Evolutionary conservation across 305 asterid species (phyloP).

Genomic region (Caryopteris hybrid): DNA sequence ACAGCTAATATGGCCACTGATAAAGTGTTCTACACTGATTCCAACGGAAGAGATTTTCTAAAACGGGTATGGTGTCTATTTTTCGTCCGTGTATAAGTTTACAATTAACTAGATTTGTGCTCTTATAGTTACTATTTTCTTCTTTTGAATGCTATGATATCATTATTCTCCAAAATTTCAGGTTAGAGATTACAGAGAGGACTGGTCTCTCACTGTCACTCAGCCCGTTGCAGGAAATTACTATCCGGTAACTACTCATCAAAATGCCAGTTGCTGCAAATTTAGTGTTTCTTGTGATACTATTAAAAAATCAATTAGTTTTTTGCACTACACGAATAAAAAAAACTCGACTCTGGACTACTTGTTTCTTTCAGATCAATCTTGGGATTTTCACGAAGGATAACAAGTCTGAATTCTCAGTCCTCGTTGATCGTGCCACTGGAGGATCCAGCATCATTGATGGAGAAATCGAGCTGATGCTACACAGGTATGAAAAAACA

Average conservation of each 20-base stretch:
- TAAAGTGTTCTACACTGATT: conserved; percentile 72
- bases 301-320: not conserved
- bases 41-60: conserved; percentile 89
- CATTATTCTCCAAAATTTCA: conserved; percentile 24
- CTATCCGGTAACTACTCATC: conserved; percentile 60
- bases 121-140: not conserved
- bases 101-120: no score
- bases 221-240: conserved; percentile 92
- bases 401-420: conserved; percentile 59
- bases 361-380: conserved; percentile 45
- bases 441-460: conserved; percentile 86
- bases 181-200: conserved; percentile 72
- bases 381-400: conserved; percentile 67
- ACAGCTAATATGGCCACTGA: conserved; percentile 64
- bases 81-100: not conserved
- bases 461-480: conserved; percentile 84
- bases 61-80: conserved; percentile 53
- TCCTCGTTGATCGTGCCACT: conserved; percentile 77
- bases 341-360: not conserved
- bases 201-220: conserved; percentile 75
- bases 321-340: not conserved
- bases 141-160: not conserved
- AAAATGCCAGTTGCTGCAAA: not conserved
- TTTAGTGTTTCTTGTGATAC: not conserved
- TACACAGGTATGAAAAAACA: conserved; percentile 52